Conservation (phyloP, 306 rosid genomes). For the Lagenaria siceraria region DNA sequence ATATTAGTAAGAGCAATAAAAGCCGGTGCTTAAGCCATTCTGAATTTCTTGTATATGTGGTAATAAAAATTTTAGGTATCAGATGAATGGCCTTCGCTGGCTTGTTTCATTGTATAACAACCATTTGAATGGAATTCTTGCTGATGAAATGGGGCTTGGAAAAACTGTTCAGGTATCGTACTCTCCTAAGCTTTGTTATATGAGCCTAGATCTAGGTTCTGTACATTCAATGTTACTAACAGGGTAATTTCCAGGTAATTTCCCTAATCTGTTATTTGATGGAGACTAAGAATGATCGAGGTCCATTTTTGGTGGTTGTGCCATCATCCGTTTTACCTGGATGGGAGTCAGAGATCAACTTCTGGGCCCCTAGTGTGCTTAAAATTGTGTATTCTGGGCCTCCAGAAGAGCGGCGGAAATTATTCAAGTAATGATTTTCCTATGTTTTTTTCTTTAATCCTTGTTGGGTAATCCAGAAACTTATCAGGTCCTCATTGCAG, state of each 20-base stretch:
- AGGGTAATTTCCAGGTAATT: constrained; percentile 45
- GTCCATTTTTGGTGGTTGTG: constrained; percentile 96
- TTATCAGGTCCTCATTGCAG: constrained; percentile 36
- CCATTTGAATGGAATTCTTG: constrained; percentile 97
- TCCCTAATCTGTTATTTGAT: constrained; percentile 92
- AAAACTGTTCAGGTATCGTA: constrained; percentile 87
- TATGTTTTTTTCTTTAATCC: background rate
- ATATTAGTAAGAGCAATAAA: background rate
- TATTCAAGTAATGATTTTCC: constrained; percentile 62
- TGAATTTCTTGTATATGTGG: background rate
- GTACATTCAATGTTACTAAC: background rate
- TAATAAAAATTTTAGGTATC: constrained; percentile 49
- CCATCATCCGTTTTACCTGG: constrained; percentile 99
- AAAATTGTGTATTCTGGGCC: constrained; percentile 85
- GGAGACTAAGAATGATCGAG: constrained; percentile 95
- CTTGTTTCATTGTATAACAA: constrained; percentile 89
- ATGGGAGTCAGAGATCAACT: constrained; percentile 90
- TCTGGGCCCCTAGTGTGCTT: constrained; percentile 81
- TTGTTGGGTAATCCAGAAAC: constrained; percentile 7
- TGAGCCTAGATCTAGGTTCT: background rate
- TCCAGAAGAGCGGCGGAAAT: constrained; percentile 88
- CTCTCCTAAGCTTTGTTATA: constrained; percentile 3
- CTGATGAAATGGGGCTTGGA: constrained; percentile 99
- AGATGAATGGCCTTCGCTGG: constrained; percentile 99
- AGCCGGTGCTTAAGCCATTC: background rate